A percentile compares a stretch with the other conserved stretches of the same genome.
These are phyloP conservation scores for Fusarium pseudonygamai DNA, from an alignment of 2,329 filamentous ascomycete species.

Conservation along the genomic window DNA sequence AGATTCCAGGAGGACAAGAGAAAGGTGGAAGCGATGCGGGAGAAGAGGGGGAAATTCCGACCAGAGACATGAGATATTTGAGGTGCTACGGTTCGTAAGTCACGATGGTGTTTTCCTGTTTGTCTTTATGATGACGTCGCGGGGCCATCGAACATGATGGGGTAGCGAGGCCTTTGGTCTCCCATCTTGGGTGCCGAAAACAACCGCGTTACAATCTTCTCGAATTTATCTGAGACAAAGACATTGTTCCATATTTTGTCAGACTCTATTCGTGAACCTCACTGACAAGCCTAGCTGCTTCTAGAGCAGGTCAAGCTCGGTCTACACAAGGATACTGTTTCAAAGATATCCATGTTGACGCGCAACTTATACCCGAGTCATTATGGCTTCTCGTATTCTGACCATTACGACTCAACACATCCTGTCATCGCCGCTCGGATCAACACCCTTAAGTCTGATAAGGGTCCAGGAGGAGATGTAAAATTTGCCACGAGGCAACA, in stretches of 20 bases:
- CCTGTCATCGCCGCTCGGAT: not conserved
- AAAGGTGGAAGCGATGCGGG: conserved; percentile 77
- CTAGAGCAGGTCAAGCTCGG: not conserved
- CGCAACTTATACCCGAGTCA: conserved; percentile 7
- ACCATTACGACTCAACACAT: not conserved
- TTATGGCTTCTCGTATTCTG: not conserved
- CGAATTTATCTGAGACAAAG: conserved; percentile 64
- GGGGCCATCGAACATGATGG: conserved; percentile 58
- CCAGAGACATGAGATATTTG: conserved; percentile 54
- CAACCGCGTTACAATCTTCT: conserved; percentile 75
- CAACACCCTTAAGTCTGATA: not conserved
- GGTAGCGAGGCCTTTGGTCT: conserved; percentile 36
- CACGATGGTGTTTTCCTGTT: conserved; percentile 5
- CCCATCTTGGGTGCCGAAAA: conserved; percentile 62
- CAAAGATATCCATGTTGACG: not conserved
- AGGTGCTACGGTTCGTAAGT: conserved; percentile 16
- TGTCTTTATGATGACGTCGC: conserved; percentile 60
- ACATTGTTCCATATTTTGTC: conserved; percentile 37
- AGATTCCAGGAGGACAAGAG: conserved; percentile 80
- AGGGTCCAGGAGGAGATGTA: not conserved
- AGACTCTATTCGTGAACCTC: conserved; percentile 35
- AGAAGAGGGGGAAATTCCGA: conserved; percentile 70
- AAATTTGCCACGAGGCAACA: not conserved
- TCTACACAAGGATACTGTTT: not conserved
- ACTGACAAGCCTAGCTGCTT: conserved; percentile 2